A percentile compares a stretch with the other conserved stretches of the same genome.
Conservation (phyloP, 2,329 filamentous ascomycete species). For the Knufia petricola region DNA sequence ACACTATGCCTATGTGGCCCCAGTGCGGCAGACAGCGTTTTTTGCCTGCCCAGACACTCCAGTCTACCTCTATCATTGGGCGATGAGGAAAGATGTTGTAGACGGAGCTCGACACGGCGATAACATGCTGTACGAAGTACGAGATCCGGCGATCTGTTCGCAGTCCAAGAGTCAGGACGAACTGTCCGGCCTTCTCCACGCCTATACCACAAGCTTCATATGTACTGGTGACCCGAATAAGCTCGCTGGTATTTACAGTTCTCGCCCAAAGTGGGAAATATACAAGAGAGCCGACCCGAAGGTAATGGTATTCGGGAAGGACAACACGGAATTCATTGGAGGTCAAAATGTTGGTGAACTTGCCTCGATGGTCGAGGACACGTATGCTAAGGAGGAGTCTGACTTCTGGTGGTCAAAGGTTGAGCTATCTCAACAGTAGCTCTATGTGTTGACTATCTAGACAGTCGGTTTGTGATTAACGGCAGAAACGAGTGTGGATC, state of each 20-base stretch:
- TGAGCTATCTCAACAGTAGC: too few species aligned
- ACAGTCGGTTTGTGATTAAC: too few species aligned
- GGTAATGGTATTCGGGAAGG: slow-evolving; percentile 40
- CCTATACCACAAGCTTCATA: slow-evolving; percentile 43
- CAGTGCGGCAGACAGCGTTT: slow-evolving; percentile 39
- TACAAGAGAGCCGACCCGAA: slow-evolving; percentile 16
- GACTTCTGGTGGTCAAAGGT: slow-evolving; percentile 42
- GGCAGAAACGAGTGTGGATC: too few species aligned
- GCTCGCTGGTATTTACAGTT: too few species aligned
- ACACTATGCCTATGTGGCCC: slow-evolving; percentile 42
- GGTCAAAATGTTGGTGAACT: slow-evolving; percentile 30
- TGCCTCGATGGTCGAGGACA: slow-evolving; percentile 33
- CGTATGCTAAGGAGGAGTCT: slow-evolving; percentile 37
- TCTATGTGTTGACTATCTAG: too few species aligned
- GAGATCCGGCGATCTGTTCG: slow-evolving; percentile 27
- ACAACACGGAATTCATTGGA: slow-evolving; percentile 41
- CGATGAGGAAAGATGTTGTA: slow-evolving; percentile 35
- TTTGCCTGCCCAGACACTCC: slow-evolving; percentile 32
- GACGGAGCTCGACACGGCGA: slow-evolving; percentile 42
- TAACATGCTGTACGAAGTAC: slow-evolving; percentile 41
- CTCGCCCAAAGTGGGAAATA: slow-evolving; percentile 33
- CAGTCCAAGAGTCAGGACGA: slow-evolving; percentile 35
- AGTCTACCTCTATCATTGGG: slow-evolving; percentile 48
- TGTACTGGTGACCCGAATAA: slow-evolving; percentile 38
- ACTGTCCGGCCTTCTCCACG: slow-evolving; percentile 36